Evolutionary conservation across 371 early-diverging fungal genomes (phyloP), one percentile per base, ranked within the genome.

Genomic region (Mucor mucedo): DNA sequence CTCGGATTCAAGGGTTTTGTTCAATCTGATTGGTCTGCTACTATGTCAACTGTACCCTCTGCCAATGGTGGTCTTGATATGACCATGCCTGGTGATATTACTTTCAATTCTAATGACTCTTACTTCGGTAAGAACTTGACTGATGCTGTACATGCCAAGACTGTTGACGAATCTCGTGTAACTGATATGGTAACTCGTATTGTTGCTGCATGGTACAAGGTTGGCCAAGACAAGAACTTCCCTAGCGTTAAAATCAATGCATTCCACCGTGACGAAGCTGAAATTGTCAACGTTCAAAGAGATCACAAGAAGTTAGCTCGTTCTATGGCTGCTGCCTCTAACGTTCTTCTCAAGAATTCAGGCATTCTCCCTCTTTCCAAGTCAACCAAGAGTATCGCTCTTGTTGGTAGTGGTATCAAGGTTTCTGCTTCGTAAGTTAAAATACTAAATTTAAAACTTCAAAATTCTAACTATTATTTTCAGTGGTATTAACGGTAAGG

Each of bases 121-220:
- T 76, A 76, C 48, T 81, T 78, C 56, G 81, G 81, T 45, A 5
- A 39, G 9, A 74, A 76, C 47, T 58, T 81, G 56, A 70, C 71
- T 0, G 33, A 66, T 3, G 77, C 77, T 32, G 75, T 81, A 11
- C 33, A 58, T 2, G 38, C 55, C 35, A 67, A 73, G 3, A 28
- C 62, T 14, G 75, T 80, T 10, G n/a, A 59, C 10, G 78, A 75
- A 54, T 63, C 55, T 10, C 65, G 75, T 35, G 73, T 87, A 2
- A 73, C 71, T 54, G 88, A 89, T 52, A 85, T 86, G 83, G 85
- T 78, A 42, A 79, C 62, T 13, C 78, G 88, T 58, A 79, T 87
- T 55, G 70, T 86, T 21, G 81, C 86, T 32, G 58, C 88, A 2
- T 82, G 77, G 70, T 85, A 79, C 63, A 80, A 77, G 69, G 59